These are phyloP conservation scores for Ephemerocybe angulata DNA, from an alignment of 768 basidiomycete genomes.

Conservation along the genomic window DNA sequence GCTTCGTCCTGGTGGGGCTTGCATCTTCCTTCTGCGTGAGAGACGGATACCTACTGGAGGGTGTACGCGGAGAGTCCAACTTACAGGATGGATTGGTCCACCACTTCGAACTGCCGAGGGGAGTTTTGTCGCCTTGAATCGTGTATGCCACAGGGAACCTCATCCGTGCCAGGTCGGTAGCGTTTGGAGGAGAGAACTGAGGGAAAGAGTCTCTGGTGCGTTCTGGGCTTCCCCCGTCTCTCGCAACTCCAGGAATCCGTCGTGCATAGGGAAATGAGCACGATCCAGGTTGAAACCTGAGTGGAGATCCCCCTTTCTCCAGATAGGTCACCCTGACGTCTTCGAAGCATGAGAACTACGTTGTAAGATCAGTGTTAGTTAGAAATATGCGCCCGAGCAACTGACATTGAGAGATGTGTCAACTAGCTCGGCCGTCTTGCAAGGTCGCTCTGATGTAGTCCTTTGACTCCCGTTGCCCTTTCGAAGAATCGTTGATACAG, in stretches of 20 bases:
- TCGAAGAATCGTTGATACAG: no score
- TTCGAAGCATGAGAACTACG: neutral
- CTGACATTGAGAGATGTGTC: neutral
- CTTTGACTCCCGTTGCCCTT: no score
- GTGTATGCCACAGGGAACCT: constrained; percentile 1
- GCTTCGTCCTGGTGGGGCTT: neutral
- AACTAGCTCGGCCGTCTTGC: neutral
- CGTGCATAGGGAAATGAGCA: neutral
- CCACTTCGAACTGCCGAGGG: neutral
- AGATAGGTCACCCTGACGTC: neutral
- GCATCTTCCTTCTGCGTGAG: constrained; percentile 7
- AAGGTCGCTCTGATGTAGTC: no score
- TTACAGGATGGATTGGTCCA: no score
- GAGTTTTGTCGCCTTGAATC: constrained; percentile 1
- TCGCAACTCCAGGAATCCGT: neutral
- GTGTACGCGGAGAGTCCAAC: no score
- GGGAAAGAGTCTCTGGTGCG: constrained; percentile 2
- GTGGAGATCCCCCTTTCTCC: neutral
- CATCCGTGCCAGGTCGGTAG: neutral
- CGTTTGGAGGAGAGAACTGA: neutral
- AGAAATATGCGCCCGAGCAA: neutral
- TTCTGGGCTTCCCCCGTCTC: neutral
- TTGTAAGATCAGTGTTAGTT: neutral
- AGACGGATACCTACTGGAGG: no score
- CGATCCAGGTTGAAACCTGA: neutral